Evolutionary conservation across 306 rosid species (phyloP).

Genomic region (Prunus armeniaca): DNA sequence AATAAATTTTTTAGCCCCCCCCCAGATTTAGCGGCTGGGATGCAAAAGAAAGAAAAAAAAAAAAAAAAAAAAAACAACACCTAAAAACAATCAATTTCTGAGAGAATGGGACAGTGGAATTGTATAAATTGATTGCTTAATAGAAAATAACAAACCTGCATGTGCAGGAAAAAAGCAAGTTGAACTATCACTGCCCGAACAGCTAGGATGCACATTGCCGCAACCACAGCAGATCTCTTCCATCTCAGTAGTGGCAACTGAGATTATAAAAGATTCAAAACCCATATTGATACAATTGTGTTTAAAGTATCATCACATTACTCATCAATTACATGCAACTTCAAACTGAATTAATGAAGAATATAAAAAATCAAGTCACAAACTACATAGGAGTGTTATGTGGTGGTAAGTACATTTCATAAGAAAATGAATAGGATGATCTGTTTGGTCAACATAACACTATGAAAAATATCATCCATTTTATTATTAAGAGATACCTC

Average conservation of each 20-base stretch:
- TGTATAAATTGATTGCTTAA: neutral
- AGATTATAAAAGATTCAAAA: slow-evolving; percentile 13
- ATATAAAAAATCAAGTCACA: neutral
- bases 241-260: slow-evolving; percentile 89
- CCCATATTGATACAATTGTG: slow-evolving; percentile 6
- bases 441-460: neutral
- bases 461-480: neutral
- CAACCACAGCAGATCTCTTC: slow-evolving; percentile 90
- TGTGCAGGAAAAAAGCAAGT: slow-evolving; percentile 94
- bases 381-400: neutral
- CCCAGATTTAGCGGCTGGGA: too few species aligned
- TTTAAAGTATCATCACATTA: neutral
- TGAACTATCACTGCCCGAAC: slow-evolving; percentile 97
- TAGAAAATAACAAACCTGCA: slow-evolving; percentile 55
- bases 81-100: neutral
- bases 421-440: neutral
- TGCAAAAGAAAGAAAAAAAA: too few species aligned
- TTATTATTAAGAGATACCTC: neutral
- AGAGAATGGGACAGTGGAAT: neutral
- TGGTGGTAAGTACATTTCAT: neutral
- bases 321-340: neutral
- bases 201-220: slow-evolving; percentile 92
- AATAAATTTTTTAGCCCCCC: too few species aligned
- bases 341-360: neutral
- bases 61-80: neutral